phyloP scores from a whole-genome alignment of 2,329 filamentous ascomycete species.

The Magnaporthiopsis incrustans region DNA sequence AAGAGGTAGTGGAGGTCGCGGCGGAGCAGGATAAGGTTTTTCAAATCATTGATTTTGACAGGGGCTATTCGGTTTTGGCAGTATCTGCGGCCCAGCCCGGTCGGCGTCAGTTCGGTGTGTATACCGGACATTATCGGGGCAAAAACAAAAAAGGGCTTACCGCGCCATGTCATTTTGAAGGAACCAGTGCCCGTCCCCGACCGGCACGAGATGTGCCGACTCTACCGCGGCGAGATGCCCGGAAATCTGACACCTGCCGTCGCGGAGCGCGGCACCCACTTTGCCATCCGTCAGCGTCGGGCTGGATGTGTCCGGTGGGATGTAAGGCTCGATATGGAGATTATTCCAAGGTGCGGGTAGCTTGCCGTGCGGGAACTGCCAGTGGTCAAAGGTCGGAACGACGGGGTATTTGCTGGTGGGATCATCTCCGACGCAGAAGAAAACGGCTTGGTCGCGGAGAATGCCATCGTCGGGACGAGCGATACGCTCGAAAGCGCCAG shows the following conservation, averaged over 20 bases:
- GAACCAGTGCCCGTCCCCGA: not conserved
- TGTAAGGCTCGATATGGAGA: not conserved
- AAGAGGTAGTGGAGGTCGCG: not conserved
- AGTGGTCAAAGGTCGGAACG: not conserved
- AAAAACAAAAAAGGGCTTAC: not conserved
- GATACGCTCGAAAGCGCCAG: no score
- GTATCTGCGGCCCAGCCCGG: no score
- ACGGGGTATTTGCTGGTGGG: not conserved
- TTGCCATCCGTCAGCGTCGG: no score
- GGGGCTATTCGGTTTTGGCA: no score
- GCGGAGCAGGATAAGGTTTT: not conserved
- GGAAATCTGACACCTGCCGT: not conserved
- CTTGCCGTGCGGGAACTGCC: conserved; percentile 1
- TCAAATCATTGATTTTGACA: no score
- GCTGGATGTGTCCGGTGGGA: not conserved
- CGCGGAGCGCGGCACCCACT: not conserved
- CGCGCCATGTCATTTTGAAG: not conserved
- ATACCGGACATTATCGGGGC: no score
- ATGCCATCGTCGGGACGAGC: no score
- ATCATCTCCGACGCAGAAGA: no score
- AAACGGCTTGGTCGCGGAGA: no score
- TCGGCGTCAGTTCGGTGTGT: no score
- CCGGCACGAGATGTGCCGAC: not conserved
- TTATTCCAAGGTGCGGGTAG: not conserved
- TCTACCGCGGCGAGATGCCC: not conserved